Percentiles rank a stretch among this genome's conserved stretches.
Conservation (phyloP, 139 green algal species). For the Edaphochlamys debaryana region DNA sequence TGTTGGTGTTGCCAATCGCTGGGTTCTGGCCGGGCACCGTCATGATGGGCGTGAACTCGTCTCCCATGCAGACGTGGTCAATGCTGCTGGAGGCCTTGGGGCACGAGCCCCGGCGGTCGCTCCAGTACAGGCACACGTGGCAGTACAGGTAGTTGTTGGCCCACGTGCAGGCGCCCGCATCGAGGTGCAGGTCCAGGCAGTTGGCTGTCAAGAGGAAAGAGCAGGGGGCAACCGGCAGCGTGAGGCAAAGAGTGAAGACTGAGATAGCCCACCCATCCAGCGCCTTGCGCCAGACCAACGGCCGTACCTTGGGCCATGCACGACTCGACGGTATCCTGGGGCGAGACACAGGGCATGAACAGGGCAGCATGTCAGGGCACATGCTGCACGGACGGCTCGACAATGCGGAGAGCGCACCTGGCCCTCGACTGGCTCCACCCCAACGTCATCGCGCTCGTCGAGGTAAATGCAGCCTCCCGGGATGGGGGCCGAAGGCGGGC, state of each 20-base stretch:
- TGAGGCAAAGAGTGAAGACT: too few species aligned
- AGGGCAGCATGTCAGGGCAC: too few species aligned
- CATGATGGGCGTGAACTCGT: background rate
- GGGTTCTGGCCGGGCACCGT: background rate
- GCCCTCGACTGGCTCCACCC: background rate
- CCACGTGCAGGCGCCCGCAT: background rate
- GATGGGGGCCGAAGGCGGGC: background rate
- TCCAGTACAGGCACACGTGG: slow-evolving; percentile 2
- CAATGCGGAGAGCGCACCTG: too few species aligned
- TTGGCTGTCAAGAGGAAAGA: background rate
- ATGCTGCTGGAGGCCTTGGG: background rate
- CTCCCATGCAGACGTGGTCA: background rate
- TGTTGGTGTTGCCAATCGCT: background rate
- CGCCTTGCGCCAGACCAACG: too few species aligned
- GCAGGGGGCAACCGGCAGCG: too few species aligned
- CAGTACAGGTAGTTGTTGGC: background rate
- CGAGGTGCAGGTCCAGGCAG: background rate
- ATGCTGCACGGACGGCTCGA: too few species aligned
- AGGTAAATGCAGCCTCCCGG: background rate
- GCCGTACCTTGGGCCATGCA: background rate
- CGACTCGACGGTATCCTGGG: background rate
- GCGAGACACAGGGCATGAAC: too few species aligned
- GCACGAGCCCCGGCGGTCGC: background rate
- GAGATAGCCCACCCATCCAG: too few species aligned
- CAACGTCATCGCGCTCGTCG: background rate